Evolutionary conservation across 129 eudicot genomes (phyloP).

Genomic region (Escallonia rubra): DNA sequence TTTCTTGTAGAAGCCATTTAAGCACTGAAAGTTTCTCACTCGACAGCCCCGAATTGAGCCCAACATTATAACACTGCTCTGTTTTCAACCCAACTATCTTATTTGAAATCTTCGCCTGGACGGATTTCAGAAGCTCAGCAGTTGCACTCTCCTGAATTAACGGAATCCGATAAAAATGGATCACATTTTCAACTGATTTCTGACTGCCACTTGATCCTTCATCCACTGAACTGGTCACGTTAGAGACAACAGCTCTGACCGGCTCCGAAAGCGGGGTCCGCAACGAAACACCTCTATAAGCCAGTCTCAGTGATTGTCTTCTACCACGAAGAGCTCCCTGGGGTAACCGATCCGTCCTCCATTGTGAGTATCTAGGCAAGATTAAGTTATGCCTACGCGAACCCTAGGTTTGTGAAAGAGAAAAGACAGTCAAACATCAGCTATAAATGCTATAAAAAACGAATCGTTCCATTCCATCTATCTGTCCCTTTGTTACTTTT

Average conservation of each 20-base stretch:
- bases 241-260: conserved; percentile 34
- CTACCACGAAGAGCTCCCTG: conserved; percentile 21
- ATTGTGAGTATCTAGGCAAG: conserved; percentile 25
- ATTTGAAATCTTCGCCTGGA: no score
- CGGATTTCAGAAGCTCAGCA: no score
- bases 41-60: conserved; percentile 43
- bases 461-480: no score
- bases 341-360: conserved; percentile 21
- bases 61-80: conserved; percentile 84
- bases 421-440: no score
- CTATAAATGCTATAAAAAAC: no score
- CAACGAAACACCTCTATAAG: neutral
- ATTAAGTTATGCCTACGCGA: conserved; percentile 32
- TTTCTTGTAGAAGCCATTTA: conserved; percentile 74
- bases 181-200: conserved; percentile 5
- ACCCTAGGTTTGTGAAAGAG: conserved; percentile 16
- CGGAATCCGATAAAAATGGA: conserved; percentile 79
- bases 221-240: conserved; percentile 26
- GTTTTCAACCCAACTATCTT: conserved; percentile 72
- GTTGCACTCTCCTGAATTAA: conserved; percentile 70
- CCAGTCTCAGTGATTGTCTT: conserved; percentile 6
- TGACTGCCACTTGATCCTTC: conserved; percentile 3
- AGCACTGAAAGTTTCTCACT: conserved; percentile 64
- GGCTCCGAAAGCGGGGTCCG: neutral
- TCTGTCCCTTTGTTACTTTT: no score